Evolutionary conservation across 768 basidiomycete genomes (phyloP), one percentile per base, ranked within the genome.

Genomic region (Phylloporus rhodoxanthus): DNA sequence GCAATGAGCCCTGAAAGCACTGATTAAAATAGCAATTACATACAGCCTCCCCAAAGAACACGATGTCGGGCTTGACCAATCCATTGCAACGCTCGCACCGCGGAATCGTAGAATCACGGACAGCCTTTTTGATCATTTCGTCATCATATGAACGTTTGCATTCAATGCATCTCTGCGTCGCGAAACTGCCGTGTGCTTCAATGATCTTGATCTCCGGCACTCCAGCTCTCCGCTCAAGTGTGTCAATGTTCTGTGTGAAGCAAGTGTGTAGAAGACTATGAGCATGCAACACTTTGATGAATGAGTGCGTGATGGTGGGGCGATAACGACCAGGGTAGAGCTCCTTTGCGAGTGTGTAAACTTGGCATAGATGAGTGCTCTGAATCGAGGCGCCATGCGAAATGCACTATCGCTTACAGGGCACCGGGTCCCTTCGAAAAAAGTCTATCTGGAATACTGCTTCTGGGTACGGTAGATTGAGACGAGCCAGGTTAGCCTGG

Each of bases 111-210:
- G 82, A 82, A n/a, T 69, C 64, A 50, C 75, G 65, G 28, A 95
- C 77, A 5, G 77, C 73, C 14, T 72, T 66, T 62, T 77, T 79
- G 75, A 98, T 91, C 61, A 80, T 79, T 6, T 77, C 78, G 43
- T 77, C 78, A 34, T 83, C 80, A 53, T 77, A 91, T 0, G 72
- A 61, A 2, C 63, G 60, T 39, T 72, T 54, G 65, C 96, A 99
- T 7, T 80, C 72, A 14, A 97, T 81, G 57, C 96, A 99, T 45
- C 80, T 75, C 47, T 95, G 89, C 2, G 75, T 70, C 0, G 95
- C 95, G 57, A 98, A 99, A 57, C 89, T 93, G 3, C 95, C 96
- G 61, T 99, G 96, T 0, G 96, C 96, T 70, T 98, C 95, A 42
- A 98, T 76, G 52, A 98, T 83, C 63, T 82, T 82, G 28, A 78